Conservation (phyloP, 1,284 basidiomycete species). For the Baeospora myosura region DNA sequence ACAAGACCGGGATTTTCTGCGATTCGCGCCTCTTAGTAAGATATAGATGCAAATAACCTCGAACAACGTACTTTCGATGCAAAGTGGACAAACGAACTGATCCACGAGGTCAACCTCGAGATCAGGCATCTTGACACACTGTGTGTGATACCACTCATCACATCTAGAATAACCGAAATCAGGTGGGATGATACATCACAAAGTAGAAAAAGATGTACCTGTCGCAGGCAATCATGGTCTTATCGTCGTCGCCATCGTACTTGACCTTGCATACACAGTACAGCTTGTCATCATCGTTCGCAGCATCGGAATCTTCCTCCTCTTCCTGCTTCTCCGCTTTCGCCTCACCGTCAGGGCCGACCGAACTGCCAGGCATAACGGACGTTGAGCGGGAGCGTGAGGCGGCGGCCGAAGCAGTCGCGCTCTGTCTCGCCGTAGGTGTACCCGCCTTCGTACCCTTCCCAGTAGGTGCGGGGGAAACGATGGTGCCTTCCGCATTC, state of each 20-base stretch:
- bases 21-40: constrained; percentile 10
- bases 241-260: constrained; percentile 78
- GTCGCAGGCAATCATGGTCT: constrained; percentile 87
- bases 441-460: constrained; percentile 5
- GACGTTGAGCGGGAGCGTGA: constrained; percentile 64
- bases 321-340: constrained; percentile 41
- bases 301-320: constrained; percentile 45
- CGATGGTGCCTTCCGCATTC: constrained; percentile 14
- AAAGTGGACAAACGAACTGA: constrained; percentile 77
- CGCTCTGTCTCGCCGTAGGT: constrained; percentile 14
- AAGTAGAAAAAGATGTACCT: constrained; percentile 36
- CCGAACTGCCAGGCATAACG: constrained; percentile 45
- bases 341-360: constrained; percentile 29
- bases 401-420: constrained; percentile 26
- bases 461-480: constrained; percentile 6
- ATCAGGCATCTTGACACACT: constrained; percentile 73
- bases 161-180: constrained; percentile 45
- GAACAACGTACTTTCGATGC: constrained; percentile 55
- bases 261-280: constrained; percentile 79
- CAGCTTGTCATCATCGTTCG: constrained; percentile 62
- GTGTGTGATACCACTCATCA: constrained; percentile 85
- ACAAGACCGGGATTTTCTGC: constrained; percentile 53
- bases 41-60: constrained; percentile 3
- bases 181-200: background rate
- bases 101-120: constrained; percentile 76